Conservation (phyloP, 768 basidiomycete species). For the Tulasnella sp. region DNA sequence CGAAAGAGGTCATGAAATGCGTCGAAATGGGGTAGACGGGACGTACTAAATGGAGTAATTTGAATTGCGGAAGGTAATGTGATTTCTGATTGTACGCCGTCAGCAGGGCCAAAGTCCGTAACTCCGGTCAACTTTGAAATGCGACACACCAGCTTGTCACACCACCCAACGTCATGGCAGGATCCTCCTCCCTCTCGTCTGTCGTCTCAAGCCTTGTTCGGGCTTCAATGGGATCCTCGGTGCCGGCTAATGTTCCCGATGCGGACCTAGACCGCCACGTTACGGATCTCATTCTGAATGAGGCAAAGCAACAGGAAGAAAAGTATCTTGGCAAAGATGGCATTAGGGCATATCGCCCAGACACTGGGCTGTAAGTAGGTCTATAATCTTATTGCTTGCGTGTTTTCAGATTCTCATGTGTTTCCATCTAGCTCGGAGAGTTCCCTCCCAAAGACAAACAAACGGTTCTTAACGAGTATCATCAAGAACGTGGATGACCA, state of each 20-base stretch:
- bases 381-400: background rate
- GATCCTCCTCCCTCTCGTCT: conserved; percentile 51
- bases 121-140: too few species aligned
- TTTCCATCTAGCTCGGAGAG: conserved; percentile 41
- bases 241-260: conserved; percentile 49
- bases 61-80: too few species aligned
- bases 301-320: conserved; percentile 86
- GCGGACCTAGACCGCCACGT: conserved; percentile 87
- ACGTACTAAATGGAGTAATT: too few species aligned
- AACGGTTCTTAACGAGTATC: conserved; percentile 41
- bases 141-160: background rate
- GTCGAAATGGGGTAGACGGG: too few species aligned
- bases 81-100: too few species aligned
- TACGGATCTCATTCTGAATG: conserved; percentile 79
- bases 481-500: conserved; percentile 93
- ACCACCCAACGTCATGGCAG: background rate
- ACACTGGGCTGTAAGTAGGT: conserved; percentile 35
- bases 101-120: too few species aligned
- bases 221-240: conserved; percentile 60
- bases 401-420: background rate
- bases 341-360: conserved; percentile 61
- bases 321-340: conserved; percentile 58
- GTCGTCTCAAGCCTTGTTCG: conserved; percentile 72
- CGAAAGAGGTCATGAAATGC: too few species aligned
- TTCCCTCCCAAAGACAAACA: conserved; percentile 58